Percentiles rank a stretch among this genome's conserved stretches.
phyloP scores from a whole-genome alignment of 148 eudicot genomes.

The Diospyros lotus region DNA sequence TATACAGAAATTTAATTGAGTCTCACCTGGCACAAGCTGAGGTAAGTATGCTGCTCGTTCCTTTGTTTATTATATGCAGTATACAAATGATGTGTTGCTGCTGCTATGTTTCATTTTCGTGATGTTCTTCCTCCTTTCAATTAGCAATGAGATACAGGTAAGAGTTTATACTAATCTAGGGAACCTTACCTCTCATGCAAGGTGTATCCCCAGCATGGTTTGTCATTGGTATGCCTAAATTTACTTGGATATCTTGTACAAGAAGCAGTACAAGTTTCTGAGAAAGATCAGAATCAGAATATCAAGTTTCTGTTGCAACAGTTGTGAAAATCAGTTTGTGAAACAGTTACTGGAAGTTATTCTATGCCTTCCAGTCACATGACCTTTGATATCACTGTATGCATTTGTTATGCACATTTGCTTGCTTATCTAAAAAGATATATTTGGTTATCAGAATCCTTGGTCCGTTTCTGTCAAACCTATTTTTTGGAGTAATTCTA shows the following conservation, averaged over 20 bases:
- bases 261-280: not conserved
- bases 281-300: no score
- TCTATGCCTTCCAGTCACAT: no score
- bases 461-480: no score
- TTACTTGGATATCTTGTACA: not conserved
- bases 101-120: not conserved
- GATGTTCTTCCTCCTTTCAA: not conserved
- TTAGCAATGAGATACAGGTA: not conserved
- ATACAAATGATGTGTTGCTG: not conserved
- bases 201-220: not conserved
- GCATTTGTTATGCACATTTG: no score
- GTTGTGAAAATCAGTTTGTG: no score
- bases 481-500: no score
- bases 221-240: not conserved
- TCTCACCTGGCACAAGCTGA: conserved; percentile 51
- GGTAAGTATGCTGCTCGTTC: conserved; percentile 33
- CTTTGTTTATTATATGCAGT: not conserved
- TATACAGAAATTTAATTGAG: conserved; percentile 69
- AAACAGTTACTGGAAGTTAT: no score
- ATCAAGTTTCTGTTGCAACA: no score
- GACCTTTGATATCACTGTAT: no score
- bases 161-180: not conserved
- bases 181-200: not conserved
- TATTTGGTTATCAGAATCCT: no score
- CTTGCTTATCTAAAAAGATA: no score